Base-by-base conservation (phyloP, 768 basidiomycete genomes). In the Mycena belliarum region DNA sequence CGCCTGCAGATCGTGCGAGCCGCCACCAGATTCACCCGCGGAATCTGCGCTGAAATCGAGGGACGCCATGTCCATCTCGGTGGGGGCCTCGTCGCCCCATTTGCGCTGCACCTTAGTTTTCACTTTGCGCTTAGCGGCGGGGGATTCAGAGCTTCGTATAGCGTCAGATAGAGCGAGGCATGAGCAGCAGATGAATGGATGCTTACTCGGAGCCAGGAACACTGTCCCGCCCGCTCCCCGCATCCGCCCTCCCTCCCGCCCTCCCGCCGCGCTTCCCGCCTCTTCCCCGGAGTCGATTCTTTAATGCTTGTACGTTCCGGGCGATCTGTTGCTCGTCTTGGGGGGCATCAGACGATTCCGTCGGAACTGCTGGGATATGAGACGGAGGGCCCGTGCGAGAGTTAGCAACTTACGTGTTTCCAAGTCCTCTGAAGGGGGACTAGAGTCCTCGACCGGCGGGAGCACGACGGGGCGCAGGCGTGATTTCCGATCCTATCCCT, bases 321-420 rank as follows among this genome's bases (percentile, higher is more conserved):
- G 95, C 87, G 60, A 98, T 98, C 65, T 94, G 87, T 68, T 96
- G 89, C 56, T 92, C 93, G 60, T 95, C 93, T 40, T 82, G 80
- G 2, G 83, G 76, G 3, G 75, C 70, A 40, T 85, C 83, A 21
- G 78, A 66, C 9, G 80, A 74, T 60, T 80, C 74, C 3, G 79
- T 75, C 1, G 82, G 83, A 43, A 75, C 82, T 86, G 55, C 48
- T 23, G 21, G 15, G 41, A 53, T 7, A 41, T 33, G 6, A 35
- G 35, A 38, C 24, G 33, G 12, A 6, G 37, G 35, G 52, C 37
- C 35, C 37, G 24, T 32, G 43, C 23, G 48, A 25, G 45, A 21
- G 54, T 54, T 49, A 52, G 14, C 9, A 28, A 60, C 79, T 38
- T 65, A 87, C 89, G 73, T 7, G 83, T 85, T 64, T 80, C 81